Evolutionary conservation across 2,329 filamentous ascomycete genomes (phyloP).

Genomic region (Pestalotiopsis sp.): DNA sequence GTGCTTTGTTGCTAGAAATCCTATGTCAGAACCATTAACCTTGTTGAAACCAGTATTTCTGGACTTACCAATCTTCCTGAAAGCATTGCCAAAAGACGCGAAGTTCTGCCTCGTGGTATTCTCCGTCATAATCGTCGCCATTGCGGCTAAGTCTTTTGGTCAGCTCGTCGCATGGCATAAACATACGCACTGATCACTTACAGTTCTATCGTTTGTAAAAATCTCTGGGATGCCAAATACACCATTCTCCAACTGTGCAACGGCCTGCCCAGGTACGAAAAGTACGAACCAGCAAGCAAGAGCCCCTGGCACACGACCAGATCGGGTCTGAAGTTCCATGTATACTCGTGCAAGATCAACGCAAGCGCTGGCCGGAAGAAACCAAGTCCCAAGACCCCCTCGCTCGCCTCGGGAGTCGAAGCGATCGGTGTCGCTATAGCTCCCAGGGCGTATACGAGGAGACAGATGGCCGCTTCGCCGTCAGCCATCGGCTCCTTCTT

Average conservation of each 20-base stretch:
- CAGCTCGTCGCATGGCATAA: neutral
- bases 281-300: conserved; percentile 39
- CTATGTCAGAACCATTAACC: neutral
- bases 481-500: conserved; percentile 27
- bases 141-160: conserved; percentile 20
- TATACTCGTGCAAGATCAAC: conserved; percentile 33
- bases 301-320: conserved; percentile 35
- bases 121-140: conserved; percentile 19
- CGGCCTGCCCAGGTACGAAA: conserved; percentile 37
- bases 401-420: conserved; percentile 19
- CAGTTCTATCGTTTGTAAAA: conserved; percentile 34
- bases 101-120: conserved; percentile 47
- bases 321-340: conserved; percentile 35
- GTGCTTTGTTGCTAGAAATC: conserved; percentile 63
- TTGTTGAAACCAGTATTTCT: neutral
- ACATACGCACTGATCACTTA: conserved; percentile 16
- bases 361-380: conserved; percentile 38
- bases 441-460: conserved; percentile 39
- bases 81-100: conserved; percentile 74
- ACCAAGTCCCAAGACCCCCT: conserved; percentile 31
- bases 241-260: conserved; percentile 39
- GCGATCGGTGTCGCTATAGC: conserved; percentile 23
- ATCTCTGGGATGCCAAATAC: conserved; percentile 32
- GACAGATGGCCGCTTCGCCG: conserved; percentile 35
- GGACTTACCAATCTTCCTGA: conserved; percentile 66